phyloP scores from a whole-genome alignment of 176 grass and related monocot genomes.

The Neostapfia colusana region DNA sequence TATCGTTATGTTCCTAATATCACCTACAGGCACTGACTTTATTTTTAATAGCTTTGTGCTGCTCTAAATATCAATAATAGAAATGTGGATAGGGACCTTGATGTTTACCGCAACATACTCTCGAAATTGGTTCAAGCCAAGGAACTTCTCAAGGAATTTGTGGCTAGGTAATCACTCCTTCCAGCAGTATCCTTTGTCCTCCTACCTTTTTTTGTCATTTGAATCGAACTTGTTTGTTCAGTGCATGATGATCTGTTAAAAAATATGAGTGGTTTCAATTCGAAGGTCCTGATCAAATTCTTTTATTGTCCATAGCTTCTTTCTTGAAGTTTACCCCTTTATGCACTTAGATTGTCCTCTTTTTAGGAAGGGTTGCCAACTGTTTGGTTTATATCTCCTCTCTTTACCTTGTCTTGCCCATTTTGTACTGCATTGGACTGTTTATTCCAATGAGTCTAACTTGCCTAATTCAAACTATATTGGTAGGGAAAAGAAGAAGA shows the following conservation, averaged over 20 bases:
- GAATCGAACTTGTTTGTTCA: background rate
- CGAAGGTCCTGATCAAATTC: background rate
- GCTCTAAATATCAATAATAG: slow-evolving; percentile 87
- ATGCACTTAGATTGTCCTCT: background rate
- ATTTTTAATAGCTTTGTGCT: slow-evolving; percentile 69
- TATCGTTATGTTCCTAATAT: slow-evolving; percentile 3
- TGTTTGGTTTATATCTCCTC: slow-evolving; percentile 2
- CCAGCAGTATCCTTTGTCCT: slow-evolving; percentile 15
- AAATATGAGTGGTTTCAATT: background rate
- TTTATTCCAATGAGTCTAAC: background rate
- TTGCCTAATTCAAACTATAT: slow-evolving; percentile 12
- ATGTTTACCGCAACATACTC: slow-evolving; percentile 95
- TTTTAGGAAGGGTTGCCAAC: background rate
- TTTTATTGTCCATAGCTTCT: background rate
- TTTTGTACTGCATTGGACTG: background rate
- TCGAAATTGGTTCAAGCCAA: slow-evolving; percentile 97
- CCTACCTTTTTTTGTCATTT: slow-evolving; percentile 1
- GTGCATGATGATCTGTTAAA: background rate
- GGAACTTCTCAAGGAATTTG: slow-evolving; percentile 98
- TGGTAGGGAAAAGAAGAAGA: slow-evolving; percentile 98
- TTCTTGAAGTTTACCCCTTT: background rate
- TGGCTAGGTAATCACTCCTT: slow-evolving; percentile 66
- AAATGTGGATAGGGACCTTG: slow-evolving; percentile 95
- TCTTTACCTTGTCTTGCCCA: background rate
- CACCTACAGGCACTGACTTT: slow-evolving; percentile 26